Conservation (phyloP, 106 monocot species). For the Ottelia alismoides region DNA sequence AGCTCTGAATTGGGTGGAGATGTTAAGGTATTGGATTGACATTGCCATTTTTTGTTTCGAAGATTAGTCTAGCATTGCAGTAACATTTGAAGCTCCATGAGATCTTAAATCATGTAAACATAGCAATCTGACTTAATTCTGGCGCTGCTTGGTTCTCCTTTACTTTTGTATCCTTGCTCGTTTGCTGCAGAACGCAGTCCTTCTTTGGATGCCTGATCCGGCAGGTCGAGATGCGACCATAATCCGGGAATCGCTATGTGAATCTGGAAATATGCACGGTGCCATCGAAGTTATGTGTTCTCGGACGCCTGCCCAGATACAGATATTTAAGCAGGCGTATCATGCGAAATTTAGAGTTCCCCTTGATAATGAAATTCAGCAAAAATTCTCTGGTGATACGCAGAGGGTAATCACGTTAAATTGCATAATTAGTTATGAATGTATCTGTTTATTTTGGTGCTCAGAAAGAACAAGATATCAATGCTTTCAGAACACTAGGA, state of each 20-base stretch:
- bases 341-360: conserved; percentile 30
- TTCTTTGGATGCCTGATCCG: conserved; percentile 81
- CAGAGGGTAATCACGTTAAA: no score
- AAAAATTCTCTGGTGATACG: conserved; percentile 38
- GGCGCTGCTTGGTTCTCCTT: no score
- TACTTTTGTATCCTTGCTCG: no score
- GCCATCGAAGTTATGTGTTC: conserved; percentile 87
- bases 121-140: no score
- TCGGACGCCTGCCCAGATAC: conserved; percentile 59
- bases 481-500: no score
- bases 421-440: no score
- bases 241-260: conserved; percentile 43
- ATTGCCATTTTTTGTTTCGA: neutral
- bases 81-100: no score
- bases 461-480: no score
- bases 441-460: no score
- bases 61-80: no score
- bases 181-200: conserved; percentile 75
- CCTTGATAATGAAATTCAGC: conserved; percentile 54
- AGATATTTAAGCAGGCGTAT: conserved; percentile 62
- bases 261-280: conserved; percentile 28
- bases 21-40: conserved; percentile 24
- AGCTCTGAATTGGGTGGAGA: conserved; percentile 45
- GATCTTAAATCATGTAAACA: no score
- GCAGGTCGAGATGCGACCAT: conserved; percentile 63